These are phyloP conservation scores for Cercospora sesami DNA, from an alignment of 2,329 filamentous ascomycete genomes.

Conservation along the genomic window DNA sequence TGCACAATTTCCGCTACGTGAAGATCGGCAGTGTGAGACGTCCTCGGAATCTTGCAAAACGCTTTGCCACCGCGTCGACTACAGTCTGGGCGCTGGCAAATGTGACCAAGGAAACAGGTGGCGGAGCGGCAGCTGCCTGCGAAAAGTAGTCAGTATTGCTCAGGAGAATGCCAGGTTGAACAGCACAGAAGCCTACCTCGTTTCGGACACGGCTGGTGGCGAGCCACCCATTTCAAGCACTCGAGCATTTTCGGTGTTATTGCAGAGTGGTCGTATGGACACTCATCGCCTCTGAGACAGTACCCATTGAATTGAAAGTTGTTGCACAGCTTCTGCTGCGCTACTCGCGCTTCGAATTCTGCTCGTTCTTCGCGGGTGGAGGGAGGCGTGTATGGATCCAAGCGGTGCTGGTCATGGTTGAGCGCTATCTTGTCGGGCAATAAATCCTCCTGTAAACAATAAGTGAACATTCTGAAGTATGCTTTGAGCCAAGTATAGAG, in stretches of 20 bases:
- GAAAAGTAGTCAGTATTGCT: not conserved
- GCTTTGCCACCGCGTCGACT: constrained; percentile 30
- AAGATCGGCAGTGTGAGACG: constrained; percentile 24
- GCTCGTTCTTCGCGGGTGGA: constrained; percentile 43
- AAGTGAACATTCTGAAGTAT: not conserved
- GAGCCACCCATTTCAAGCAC: constrained; percentile 49
- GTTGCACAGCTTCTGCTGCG: constrained; percentile 52
- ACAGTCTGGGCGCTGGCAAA: constrained; percentile 43
- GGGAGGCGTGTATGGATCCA: constrained; percentile 47
- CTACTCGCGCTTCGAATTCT: constrained; percentile 43
- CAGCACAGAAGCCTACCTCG: constrained; percentile 31
- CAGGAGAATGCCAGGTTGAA: not conserved
- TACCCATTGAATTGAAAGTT: constrained; percentile 45
- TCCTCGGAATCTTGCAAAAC: constrained; percentile 30
- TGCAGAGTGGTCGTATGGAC: constrained; percentile 50
- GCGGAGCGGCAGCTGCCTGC: constrained; percentile 42
- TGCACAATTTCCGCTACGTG: constrained; percentile 20
- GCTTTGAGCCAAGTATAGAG: not conserved
- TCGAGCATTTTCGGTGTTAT: constrained; percentile 44
- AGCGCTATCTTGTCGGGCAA: constrained; percentile 44
- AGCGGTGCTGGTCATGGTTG: constrained; percentile 50
- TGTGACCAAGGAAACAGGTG: constrained; percentile 51
- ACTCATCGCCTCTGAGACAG: constrained; percentile 39
- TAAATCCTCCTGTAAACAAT: constrained; percentile 23
- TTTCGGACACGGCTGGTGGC: constrained; percentile 45